A percentile compares a stretch with the other conserved stretches of the same genome.
Evolutionary conservation across 805 yeast species (phyloP).

Genomic region (Tetrapisispora namnaoensis): DNA sequence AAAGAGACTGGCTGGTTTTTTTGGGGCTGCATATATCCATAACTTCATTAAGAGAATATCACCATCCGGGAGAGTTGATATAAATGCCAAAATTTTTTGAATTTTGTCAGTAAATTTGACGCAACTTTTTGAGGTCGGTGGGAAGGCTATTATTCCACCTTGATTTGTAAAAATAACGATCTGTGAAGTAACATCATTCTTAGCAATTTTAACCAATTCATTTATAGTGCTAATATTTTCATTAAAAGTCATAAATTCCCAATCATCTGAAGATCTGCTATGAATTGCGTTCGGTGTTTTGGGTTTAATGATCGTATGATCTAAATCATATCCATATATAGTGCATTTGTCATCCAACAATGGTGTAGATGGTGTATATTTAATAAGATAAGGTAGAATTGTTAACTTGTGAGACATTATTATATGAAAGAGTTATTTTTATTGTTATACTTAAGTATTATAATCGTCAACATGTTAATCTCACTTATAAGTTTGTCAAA

Average conservation of each 20-base stretch:
- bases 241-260: conserved; percentile 54
- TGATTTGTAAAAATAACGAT: conserved; percentile 81
- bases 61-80: conserved; percentile 20
- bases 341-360: conserved; percentile 15
- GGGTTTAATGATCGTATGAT: conserved; percentile 64
- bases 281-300: conserved; percentile 41
- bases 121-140: conserved; percentile 26
- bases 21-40: conserved; percentile 58
- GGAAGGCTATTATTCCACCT: conserved; percentile 40
- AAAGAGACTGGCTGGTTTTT: conserved; percentile 32
- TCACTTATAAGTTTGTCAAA: too few species aligned
- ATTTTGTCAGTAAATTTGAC: conserved; percentile 36
- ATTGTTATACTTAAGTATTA: too few species aligned
- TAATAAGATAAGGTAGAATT: conserved; percentile 37
- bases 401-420: conserved; percentile 27
- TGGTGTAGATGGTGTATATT: conserved; percentile 29
- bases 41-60: conserved; percentile 19
- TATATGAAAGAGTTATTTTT: background rate
- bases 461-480: background rate
- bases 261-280: conserved; percentile 53
- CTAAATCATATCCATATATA: conserved; percentile 76
- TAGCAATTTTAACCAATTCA: conserved; percentile 9
- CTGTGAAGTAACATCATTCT: conserved; percentile 22
- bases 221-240: conserved; percentile 11
- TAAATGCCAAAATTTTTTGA: conserved; percentile 29